Evolutionary conservation across 2,329 filamentous ascomycete species (phyloP).

Genomic region (Pseudomassariella vexata): DNA sequence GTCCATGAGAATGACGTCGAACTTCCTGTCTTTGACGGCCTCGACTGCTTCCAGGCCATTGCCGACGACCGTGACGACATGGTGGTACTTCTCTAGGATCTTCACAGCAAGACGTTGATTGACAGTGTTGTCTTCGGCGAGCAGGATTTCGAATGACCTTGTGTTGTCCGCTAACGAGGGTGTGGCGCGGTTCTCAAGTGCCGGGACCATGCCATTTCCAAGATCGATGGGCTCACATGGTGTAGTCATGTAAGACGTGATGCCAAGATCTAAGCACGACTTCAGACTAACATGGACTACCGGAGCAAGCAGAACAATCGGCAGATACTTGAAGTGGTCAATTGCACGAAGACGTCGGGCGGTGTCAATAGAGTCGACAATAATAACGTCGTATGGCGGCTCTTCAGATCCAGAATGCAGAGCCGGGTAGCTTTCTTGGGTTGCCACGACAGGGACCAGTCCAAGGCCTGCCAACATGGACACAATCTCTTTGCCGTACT

Average conservation of each 20-base stretch:
- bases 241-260: constrained; percentile 99
- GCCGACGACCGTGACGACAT: constrained; percentile 85
- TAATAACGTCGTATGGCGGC: constrained; percentile 85
- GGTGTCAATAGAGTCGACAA: constrained; percentile 89
- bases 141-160: constrained; percentile 88
- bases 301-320: constrained; percentile 86
- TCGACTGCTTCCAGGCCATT: constrained; percentile 93
- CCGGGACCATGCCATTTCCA: constrained; percentile 92
- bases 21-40: constrained; percentile 84
- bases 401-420: constrained; percentile 48
- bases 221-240: constrained; percentile 91
- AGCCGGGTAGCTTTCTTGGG: constrained; percentile 62
- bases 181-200: constrained; percentile 86
- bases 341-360: constrained; percentile 79
- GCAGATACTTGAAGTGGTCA: constrained; percentile 96
- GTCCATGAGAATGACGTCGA: constrained; percentile 97
- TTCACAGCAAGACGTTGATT: constrained; percentile 95
- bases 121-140: constrained; percentile 95
- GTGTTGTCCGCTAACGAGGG: constrained; percentile 90
- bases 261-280: constrained; percentile 87
- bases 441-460: constrained; percentile 77
- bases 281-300: constrained; percentile 88
- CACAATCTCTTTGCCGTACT: constrained; percentile 69
- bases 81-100: constrained; percentile 95
- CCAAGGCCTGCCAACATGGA: constrained; percentile 74